Percentiles rank a stretch among this genome's conserved stretches.
These are phyloP conservation scores for Leccinum insolens DNA, from an alignment of 1,284 basidiomycete species.

Conservation along the genomic window DNA sequence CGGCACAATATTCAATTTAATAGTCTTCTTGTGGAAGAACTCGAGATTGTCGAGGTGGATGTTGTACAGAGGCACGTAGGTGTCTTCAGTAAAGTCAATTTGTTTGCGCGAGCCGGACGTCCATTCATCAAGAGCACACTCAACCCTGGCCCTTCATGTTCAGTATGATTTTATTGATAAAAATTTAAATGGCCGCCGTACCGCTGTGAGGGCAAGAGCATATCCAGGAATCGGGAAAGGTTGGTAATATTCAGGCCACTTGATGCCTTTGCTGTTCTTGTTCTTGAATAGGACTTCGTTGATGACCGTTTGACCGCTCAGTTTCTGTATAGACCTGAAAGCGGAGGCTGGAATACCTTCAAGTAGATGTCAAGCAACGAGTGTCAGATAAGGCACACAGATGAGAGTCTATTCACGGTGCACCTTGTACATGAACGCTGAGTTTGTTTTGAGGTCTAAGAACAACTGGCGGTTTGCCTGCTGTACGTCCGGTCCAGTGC, in stretches of 20 bases:
- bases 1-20: background rate
- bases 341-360: background rate
- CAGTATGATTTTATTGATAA: background rate
- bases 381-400: background rate
- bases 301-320: background rate
- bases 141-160: background rate
- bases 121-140: constrained; percentile 2
- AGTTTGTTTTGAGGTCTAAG: background rate
- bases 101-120: background rate
- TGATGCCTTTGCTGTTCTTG: background rate
- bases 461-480: background rate
- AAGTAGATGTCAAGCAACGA: background rate
- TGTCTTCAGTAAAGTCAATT: background rate
- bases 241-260: background rate
- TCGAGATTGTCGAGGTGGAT: background rate
- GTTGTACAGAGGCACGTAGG: background rate
- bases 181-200: background rate
- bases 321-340: background rate
- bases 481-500: background rate
- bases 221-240: background rate
- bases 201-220: background rate
- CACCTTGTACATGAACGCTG: background rate
- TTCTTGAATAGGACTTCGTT: constrained; percentile 6
- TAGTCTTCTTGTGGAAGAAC: background rate
- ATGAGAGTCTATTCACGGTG: background rate